Evolutionary conservation across 129 eudicot genomes (phyloP).

Genomic region (Flaveria linearis): DNA sequence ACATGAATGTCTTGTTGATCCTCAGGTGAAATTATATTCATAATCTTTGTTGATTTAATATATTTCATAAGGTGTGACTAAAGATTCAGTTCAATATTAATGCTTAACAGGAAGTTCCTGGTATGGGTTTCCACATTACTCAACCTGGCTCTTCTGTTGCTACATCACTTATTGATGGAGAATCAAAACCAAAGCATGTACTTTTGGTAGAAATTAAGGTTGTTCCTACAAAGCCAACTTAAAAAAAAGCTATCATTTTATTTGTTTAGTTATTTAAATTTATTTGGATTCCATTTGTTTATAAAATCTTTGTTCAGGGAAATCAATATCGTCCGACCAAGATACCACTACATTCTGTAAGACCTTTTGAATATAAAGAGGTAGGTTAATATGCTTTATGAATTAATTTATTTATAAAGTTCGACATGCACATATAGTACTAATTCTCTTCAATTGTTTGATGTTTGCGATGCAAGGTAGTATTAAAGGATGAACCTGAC

Average conservation of each 20-base stretch:
- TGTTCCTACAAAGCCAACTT: slow-evolving; percentile 21
- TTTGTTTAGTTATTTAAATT: neutral
- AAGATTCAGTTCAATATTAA: slow-evolving; percentile 22
- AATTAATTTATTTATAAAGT: neutral
- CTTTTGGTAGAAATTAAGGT: slow-evolving; percentile 96
- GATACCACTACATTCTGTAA: slow-evolving; percentile 82
- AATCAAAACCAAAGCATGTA: slow-evolving; percentile 96
- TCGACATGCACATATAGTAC: neutral
- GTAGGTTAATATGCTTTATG: slow-evolving; percentile 34
- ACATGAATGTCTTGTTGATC: slow-evolving; percentile 98
- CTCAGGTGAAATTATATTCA: slow-evolving; percentile 59
- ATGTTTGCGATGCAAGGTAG: slow-evolving; percentile 60
- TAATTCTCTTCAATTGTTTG: slow-evolving; percentile 4
- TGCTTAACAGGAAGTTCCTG: slow-evolving; percentile 89
- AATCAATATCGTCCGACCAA: slow-evolving; percentile 98
- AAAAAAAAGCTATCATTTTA: neutral
- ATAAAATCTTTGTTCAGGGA: slow-evolving; percentile 48
- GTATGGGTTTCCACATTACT: slow-evolving; percentile 99
- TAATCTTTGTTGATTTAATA: neutral
- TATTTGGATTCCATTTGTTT: slow-evolving; percentile 5
- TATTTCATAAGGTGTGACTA: slow-evolving; percentile 16
- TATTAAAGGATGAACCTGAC: slow-evolving; percentile 81
- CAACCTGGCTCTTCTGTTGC: slow-evolving; percentile 99
- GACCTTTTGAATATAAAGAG: slow-evolving; percentile 96
- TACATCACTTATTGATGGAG: slow-evolving; percentile 94